Percentiles rank a stretch among this genome's conserved stretches.
These are phyloP conservation scores for Cucurbitaria berberidis DNA, from an alignment of 2,329 filamentous ascomycete genomes.

Conservation along the genomic window DNA sequence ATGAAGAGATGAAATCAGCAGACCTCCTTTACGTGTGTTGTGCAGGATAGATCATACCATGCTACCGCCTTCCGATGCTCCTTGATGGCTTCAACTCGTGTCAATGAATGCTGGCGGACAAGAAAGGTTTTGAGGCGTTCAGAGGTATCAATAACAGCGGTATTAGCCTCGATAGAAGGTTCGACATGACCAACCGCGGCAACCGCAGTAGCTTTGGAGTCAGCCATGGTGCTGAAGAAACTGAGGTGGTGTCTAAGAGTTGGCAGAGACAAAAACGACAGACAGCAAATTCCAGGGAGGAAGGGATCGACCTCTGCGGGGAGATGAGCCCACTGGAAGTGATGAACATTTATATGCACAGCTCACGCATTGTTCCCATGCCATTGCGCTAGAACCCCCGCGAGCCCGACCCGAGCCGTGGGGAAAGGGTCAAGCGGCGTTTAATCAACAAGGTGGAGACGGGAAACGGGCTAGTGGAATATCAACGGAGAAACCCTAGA, in stretches of 20 bases:
- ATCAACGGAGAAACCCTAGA: conserved; percentile 8
- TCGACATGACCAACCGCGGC: not conserved
- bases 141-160: conserved; percentile 5
- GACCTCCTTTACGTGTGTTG: too few relatives aligned
- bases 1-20: too few relatives aligned
- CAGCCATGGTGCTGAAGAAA: conserved; percentile 2
- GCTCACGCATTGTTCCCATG: not conserved
- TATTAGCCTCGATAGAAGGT: not conserved
- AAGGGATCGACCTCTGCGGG: not conserved
- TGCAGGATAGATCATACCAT: too few relatives aligned
- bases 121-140: conserved; percentile 11
- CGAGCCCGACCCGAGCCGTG: not conserved
- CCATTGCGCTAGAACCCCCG: not conserved
- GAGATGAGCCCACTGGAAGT: not conserved
- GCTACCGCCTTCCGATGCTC: conserved; percentile 21
- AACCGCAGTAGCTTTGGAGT: not conserved
- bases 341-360: not conserved
- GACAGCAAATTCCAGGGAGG: not conserved
- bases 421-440: not conserved
- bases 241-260: too few relatives aligned
- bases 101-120: conserved; percentile 16
- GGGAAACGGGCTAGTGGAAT: conserved; percentile 2
- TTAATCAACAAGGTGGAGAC: not conserved
- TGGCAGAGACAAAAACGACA: not conserved
- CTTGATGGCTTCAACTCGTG: conserved; percentile 16